Evolutionary conservation across 2,329 filamentous ascomycete genomes (phyloP).

Genomic region (Phialophora expanda): DNA sequence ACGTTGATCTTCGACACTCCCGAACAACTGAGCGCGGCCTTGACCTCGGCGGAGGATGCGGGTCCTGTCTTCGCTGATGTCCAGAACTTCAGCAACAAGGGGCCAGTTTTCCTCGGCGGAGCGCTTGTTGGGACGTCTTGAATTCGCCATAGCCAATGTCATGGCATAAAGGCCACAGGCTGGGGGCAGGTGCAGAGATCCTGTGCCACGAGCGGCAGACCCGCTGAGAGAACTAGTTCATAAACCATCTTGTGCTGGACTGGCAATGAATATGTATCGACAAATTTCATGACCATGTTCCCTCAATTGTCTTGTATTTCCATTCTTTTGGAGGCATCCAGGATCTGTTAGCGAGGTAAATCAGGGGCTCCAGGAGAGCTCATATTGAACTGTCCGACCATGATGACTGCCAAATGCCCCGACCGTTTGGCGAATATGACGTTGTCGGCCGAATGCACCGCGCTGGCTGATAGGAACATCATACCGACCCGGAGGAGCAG

Average conservation of each 20-base stretch:
- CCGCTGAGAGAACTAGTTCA: background rate
- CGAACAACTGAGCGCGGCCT: conserved; percentile 25
- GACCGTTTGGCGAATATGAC: background rate
- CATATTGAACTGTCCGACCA: background rate
- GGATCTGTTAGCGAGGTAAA: background rate
- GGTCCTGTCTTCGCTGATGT: conserved; percentile 31
- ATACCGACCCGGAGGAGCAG: conserved; percentile 6
- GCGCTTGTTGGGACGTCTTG: conserved; percentile 21
- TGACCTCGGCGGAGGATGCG: conserved; percentile 24
- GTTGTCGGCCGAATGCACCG: background rate
- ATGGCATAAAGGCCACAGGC: background rate
- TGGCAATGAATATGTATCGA: background rate
- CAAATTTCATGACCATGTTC: background rate
- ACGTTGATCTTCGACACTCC: conserved; percentile 31
- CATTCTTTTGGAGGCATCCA: background rate
- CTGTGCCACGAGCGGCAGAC: background rate
- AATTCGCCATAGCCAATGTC: background rate
- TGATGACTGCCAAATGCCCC: background rate
- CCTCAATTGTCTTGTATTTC: background rate
- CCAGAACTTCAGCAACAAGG: conserved; percentile 31
- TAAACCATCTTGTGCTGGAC: background rate
- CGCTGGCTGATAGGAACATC: background rate
- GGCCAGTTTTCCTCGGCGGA: conserved; percentile 27
- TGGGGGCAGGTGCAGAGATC: background rate
- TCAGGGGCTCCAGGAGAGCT: background rate